Base-by-base conservation (phyloP, 179 eudicot species). In the Silene coronaria region DNA sequence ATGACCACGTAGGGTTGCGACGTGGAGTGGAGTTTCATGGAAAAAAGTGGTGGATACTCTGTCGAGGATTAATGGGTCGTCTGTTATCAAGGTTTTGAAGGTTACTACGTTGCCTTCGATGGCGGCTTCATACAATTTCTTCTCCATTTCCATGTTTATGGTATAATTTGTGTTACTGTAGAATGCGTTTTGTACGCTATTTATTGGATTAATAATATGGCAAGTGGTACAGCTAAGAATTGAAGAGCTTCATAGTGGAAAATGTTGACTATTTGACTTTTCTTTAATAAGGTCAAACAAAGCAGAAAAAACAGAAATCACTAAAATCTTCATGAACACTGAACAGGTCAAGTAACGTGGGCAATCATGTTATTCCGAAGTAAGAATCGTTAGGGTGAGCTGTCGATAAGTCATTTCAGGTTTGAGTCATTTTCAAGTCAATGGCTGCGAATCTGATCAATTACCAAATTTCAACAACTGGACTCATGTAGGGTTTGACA, bases 11-110 rank as follows among this genome's bases (percentile, higher is more conserved):
- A 81, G 76, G 70, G 78, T 48, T 2, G 89, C 81, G 5, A 83
- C 62, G 80, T 88, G 89, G 38, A 88, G 76, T 23, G 91, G 87
- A 12, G 88, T 82, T 14, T 84, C 84, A n/a, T 66, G 61, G 71
- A 57, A 69, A 27, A 78, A 65, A 12, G 80, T 69, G 8, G 74
- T 67, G n/a, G 80, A 42, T 23, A 75, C 32, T 71, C 83, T 81
- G 16, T 84, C 85, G 34, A 86, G 79, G 51, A 82, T 78, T 19
- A 87, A 65, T 1, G 87, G 85, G 73, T 88, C 88, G 75, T 86
- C 36, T 45, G 70, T 65, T 63, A 79, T 66, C 13, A 84, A 12
- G 0, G 70, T 34, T 19, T 76, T 64, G 55, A 88, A 73, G 22
- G 57, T 45, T 22, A 45, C 3, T 1, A 78, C 69, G 61, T 79